A percentile compares a stretch with the other conserved stretches of the same genome.
Conservation (phyloP, 495 filamentous ascomycete species). For the Amorphotheca resinae region DNA sequence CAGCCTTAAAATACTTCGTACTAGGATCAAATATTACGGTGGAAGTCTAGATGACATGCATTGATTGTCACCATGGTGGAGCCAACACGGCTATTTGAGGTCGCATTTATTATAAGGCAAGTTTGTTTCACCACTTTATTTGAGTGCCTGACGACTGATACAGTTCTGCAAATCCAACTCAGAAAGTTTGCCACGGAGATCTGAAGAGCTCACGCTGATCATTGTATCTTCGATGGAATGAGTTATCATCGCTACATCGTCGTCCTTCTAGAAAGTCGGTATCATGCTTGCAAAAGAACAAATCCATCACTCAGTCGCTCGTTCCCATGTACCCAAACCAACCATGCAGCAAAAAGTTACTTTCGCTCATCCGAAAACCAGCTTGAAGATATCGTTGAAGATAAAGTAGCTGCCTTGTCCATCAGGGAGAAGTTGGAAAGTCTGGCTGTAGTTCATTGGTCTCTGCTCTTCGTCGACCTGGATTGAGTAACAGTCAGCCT, state of each 20-base stretch:
- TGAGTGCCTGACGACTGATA: background rate
- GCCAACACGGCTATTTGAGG: too few species aligned
- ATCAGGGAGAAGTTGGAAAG: slow-evolving; percentile 69
- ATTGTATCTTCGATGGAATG: background rate
- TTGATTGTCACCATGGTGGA: too few species aligned
- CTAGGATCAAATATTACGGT: too few species aligned
- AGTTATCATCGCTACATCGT: slow-evolving; percentile 3
- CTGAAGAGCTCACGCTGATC: background rate
- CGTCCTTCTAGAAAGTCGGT: slow-evolving; percentile 14
- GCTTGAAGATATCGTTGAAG: slow-evolving; percentile 84
- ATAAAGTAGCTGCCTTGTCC: slow-evolving; percentile 62
- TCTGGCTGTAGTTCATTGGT: slow-evolving; percentile 77
- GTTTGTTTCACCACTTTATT: too few species aligned
- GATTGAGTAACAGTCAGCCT: background rate
- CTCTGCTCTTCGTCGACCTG: slow-evolving; percentile 72
- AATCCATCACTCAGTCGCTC: slow-evolving; percentile 1
- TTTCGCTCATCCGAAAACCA: slow-evolving; percentile 46
- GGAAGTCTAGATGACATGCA: too few species aligned
- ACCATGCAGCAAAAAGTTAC: background rate
- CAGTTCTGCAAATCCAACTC: background rate
- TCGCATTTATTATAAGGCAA: too few species aligned
- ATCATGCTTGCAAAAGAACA: slow-evolving; percentile 16
- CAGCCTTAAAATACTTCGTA: too few species aligned
- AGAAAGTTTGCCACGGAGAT: background rate
- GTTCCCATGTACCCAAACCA: slow-evolving; percentile 10